Evolutionary conservation across 345 rosid species (phyloP).

Genomic region (Murraya koenigii): DNA sequence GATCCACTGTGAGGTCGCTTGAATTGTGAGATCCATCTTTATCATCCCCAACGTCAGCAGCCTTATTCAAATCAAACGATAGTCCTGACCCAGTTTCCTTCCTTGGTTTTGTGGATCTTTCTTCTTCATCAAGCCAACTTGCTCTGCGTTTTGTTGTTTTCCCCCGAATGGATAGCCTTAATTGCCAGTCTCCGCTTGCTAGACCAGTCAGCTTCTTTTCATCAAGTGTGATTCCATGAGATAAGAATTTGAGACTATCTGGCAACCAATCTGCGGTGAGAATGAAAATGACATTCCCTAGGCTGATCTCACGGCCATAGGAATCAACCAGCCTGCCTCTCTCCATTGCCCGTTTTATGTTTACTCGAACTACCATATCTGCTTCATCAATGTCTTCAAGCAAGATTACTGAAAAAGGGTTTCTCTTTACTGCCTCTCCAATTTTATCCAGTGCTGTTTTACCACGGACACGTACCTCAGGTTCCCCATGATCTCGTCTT

Average conservation of each 20-base stretch:
- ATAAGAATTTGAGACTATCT: conserved; percentile 32
- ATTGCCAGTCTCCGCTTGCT: conserved; percentile 64
- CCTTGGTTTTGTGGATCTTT: conserved; percentile 53
- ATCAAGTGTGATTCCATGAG: conserved; percentile 37
- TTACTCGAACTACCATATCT: conserved; percentile 60
- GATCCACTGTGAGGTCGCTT: conserved; percentile 81
- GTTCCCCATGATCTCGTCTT: conserved; percentile 41
- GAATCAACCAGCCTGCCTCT: conserved; percentile 87
- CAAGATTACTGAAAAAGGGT: conserved; percentile 76
- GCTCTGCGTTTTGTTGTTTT: conserved; percentile 69
- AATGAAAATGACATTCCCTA: conserved; percentile 80
- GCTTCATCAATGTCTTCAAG: conserved; percentile 91
- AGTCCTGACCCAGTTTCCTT: conserved; percentile 42
- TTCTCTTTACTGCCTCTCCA: conserved; percentile 74
- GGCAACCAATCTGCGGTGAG: conserved; percentile 67
- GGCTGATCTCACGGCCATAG: conserved; percentile 89
- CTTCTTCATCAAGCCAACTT: conserved; percentile 57
- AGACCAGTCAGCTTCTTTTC: conserved; percentile 61
- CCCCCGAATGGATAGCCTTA: conserved; percentile 57
- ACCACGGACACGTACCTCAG: conserved; percentile 58
- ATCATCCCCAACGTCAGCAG: conserved; percentile 58
- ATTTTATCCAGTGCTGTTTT: conserved; percentile 78
- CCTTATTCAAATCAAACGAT: conserved; percentile 79
- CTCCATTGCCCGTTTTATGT: conserved; percentile 85
- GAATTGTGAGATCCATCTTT: conserved; percentile 81